These are phyloP conservation scores for Aspergillus conjunctus DNA, from an alignment of 495 filamentous ascomycete species.

Conservation along the genomic window DNA sequence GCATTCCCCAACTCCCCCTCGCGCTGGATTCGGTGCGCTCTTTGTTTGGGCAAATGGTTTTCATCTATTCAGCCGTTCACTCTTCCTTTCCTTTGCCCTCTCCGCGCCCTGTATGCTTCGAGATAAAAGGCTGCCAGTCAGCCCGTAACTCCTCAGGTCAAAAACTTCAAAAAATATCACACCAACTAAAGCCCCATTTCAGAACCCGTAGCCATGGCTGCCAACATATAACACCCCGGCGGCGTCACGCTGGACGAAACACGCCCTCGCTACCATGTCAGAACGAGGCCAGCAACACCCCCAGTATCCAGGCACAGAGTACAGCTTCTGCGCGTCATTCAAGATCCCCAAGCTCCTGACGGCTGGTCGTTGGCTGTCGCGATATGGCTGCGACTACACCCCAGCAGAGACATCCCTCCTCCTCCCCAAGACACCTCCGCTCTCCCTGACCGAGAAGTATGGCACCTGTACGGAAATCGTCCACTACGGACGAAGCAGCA, in stretches of 20 bases:
- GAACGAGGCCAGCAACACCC: background rate
- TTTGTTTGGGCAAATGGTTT: background rate
- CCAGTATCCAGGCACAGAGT: background rate
- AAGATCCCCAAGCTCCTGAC: background rate
- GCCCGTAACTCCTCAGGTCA: background rate
- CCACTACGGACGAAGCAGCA: slow-evolving; percentile 17
- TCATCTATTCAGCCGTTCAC: background rate
- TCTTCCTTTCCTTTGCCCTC: background rate
- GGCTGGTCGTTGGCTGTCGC: background rate
- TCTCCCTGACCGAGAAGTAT: slow-evolving; percentile 6
- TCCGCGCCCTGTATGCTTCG: too few species aligned
- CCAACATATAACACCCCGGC: background rate
- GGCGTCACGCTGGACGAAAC: background rate
- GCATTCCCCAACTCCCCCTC: background rate
- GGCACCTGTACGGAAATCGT: slow-evolving; percentile 19
- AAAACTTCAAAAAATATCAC: too few species aligned
- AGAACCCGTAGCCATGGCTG: background rate
- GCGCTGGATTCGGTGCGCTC: background rate
- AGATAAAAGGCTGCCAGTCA: background rate
- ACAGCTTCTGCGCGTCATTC: background rate
- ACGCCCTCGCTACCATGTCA: background rate
- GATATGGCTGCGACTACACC: background rate
- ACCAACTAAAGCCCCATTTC: background rate
- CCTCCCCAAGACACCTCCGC: background rate
- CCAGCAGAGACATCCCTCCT: background rate